phyloP scores from a whole-genome alignment of 75 land plant genomes.

The Ceratopteris richardii region DNA sequence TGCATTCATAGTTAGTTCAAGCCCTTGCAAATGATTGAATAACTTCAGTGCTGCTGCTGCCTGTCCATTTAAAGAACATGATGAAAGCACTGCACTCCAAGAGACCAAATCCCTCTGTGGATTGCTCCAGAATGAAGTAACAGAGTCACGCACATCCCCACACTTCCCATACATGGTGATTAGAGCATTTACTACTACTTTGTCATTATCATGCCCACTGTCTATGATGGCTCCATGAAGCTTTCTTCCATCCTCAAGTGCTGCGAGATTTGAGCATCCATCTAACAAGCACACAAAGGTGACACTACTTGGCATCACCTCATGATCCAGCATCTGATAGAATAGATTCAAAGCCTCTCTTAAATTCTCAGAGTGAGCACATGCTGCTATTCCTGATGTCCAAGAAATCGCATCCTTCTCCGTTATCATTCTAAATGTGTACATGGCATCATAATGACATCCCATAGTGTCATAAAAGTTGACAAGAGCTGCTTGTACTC shows the following conservation, averaged over 20 bases:
- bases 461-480: conserved; percentile 78
- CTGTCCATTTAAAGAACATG: not conserved
- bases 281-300: conserved; percentile 5
- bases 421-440: conserved; percentile 7
- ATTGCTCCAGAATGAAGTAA: not conserved
- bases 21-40: not conserved
- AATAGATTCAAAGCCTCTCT: conserved; percentile 4
- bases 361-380: not conserved
- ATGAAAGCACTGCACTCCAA: conserved; percentile 7
- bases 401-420: conserved; percentile 4
- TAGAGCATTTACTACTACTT: conserved; percentile 2
- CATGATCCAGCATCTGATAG: conserved; percentile 2
- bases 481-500: conserved; percentile 39
- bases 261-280: not conserved
- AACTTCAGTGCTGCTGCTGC: not conserved
- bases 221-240: not conserved
- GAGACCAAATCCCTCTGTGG: not conserved
- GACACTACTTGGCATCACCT: conserved; percentile 2
- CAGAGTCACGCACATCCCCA: conserved; percentile 1
- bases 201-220: not conserved
- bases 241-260: conserved; percentile 4
- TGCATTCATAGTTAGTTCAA: not conserved
- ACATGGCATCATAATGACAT: conserved; percentile 38
- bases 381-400: conserved; percentile 9
- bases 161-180: conserved; percentile 15